phyloP scores from a whole-genome alignment of 2,329 filamentous ascomycete genomes.

The Diatrype stigma region DNA sequence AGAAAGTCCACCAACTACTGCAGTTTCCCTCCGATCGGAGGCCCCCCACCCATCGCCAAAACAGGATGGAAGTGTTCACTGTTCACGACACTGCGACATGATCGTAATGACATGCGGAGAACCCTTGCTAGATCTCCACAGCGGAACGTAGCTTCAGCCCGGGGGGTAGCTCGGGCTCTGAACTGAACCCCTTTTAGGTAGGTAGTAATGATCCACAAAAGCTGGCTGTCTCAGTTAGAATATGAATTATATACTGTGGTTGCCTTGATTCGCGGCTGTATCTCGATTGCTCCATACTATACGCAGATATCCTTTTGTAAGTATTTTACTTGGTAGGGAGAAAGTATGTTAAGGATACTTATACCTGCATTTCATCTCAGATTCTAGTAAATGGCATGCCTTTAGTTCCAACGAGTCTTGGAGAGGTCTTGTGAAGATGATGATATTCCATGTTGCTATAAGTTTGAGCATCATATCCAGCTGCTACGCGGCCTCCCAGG shows the following conservation, averaged over 20 bases:
- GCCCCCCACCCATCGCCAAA: background rate
- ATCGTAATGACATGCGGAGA: background rate
- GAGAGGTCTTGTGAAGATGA: background rate
- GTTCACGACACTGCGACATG: background rate
- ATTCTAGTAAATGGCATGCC: background rate
- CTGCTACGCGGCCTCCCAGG: background rate
- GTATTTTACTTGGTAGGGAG: too few species aligned
- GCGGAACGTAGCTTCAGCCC: too few species aligned
- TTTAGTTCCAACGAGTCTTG: too few species aligned
- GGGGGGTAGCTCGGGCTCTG: too few species aligned
- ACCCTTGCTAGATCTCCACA: background rate
- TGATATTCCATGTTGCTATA: background rate
- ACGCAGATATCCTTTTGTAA: too few species aligned
- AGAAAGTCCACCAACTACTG: background rate
- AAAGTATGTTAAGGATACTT: background rate
- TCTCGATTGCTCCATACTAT: too few species aligned
- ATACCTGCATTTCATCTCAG: background rate
- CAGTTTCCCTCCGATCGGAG: background rate
- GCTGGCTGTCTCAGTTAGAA: too few species aligned
- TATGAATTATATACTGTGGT: too few species aligned
- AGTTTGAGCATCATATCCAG: background rate
- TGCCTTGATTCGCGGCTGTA: too few species aligned
- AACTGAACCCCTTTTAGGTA: too few species aligned
- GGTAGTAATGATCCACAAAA: too few species aligned
- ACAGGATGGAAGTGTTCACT: background rate